Percentiles rank a stretch among this genome's conserved stretches.
Conservation (phyloP, 768 basidiomycete genomes). For the Paxillus ammoniavirescens region DNA sequence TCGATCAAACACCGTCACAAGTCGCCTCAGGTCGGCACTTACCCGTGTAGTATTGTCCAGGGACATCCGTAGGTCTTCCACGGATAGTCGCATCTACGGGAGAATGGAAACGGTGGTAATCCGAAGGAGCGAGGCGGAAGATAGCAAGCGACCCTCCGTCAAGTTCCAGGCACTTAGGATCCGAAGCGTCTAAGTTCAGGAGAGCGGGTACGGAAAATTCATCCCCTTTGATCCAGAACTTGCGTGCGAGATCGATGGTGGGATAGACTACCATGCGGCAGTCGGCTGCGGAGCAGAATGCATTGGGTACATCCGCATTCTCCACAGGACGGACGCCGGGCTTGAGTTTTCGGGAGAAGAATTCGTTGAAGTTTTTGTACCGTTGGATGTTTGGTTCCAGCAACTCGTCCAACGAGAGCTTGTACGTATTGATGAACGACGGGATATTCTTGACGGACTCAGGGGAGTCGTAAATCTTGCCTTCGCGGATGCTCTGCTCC, state of each 20-base stretch:
- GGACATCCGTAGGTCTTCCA: constrained; percentile 42
- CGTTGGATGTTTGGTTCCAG: constrained; percentile 56
- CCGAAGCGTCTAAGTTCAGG: constrained; percentile 43
- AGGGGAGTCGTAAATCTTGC: constrained; percentile 52
- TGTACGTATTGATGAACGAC: constrained; percentile 55
- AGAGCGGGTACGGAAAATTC: constrained; percentile 66
- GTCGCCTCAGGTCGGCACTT: not conserved
- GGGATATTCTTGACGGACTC: constrained; percentile 51
- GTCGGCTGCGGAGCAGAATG: constrained; percentile 69
- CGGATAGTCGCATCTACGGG: constrained; percentile 56
- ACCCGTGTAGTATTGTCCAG: constrained; percentile 65
- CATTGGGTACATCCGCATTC: constrained; percentile 46
- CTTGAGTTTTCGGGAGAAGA: constrained; percentile 65
- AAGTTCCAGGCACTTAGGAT: constrained; percentile 43
- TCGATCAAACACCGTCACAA: not conserved
- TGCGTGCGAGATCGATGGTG: constrained; percentile 53
- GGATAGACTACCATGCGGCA: constrained; percentile 70
- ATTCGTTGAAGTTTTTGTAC: constrained; percentile 75
- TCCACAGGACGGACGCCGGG: constrained; percentile 61
- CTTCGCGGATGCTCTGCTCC: constrained; percentile 57
- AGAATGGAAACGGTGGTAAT: constrained; percentile 81
- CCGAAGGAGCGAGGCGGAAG: constrained; percentile 75
- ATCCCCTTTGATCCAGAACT: constrained; percentile 78
- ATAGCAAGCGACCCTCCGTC: constrained; percentile 54
- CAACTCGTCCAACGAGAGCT: constrained; percentile 57